phyloP scores from a whole-genome alignment of 345 rosid species.

The Rhizophora mangle region DNA sequence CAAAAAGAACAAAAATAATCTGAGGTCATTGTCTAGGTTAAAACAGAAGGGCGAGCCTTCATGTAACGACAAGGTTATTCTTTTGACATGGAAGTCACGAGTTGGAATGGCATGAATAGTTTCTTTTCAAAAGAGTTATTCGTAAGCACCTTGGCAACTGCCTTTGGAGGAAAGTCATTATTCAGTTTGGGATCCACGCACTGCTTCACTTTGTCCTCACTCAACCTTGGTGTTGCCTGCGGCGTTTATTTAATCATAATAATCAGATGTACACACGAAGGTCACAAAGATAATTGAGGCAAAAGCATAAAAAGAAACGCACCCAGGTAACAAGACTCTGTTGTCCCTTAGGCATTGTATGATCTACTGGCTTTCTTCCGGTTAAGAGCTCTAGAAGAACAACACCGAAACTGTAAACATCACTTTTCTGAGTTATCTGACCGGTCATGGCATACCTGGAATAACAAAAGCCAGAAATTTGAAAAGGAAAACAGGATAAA shows the following conservation, averaged over 20 bases:
- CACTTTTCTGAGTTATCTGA: conserved; percentile 93
- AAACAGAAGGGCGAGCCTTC: background rate
- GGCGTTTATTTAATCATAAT: background rate
- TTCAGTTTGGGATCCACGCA: conserved; percentile 94
- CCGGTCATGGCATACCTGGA: conserved; percentile 98
- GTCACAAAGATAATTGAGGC: background rate
- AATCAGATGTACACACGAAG: background rate
- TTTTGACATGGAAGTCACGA: too few relatives aligned
- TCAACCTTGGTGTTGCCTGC: conserved; percentile 96
- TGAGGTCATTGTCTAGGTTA: too few relatives aligned
- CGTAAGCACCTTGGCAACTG: conserved; percentile 78
- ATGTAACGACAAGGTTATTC: too few relatives aligned
- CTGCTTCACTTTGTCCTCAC: conserved; percentile 98
- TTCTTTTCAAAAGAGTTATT: background rate
- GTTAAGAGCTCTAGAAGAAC: conserved; percentile 94
- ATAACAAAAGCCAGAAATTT: conserved; percentile 3
- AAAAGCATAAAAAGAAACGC: conserved; percentile 12
- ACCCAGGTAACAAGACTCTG: conserved; percentile 99
- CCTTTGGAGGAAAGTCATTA: conserved; percentile 91
- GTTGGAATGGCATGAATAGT: too few relatives aligned
- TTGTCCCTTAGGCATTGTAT: conserved; percentile 99
- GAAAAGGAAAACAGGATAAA: background rate
- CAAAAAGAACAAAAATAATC: too few relatives aligned
- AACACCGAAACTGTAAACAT: conserved; percentile 96
- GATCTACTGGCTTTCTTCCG: conserved; percentile 97